Conservation (phyloP, 257 asterid genomes). For the Solanum okadae region DNA sequence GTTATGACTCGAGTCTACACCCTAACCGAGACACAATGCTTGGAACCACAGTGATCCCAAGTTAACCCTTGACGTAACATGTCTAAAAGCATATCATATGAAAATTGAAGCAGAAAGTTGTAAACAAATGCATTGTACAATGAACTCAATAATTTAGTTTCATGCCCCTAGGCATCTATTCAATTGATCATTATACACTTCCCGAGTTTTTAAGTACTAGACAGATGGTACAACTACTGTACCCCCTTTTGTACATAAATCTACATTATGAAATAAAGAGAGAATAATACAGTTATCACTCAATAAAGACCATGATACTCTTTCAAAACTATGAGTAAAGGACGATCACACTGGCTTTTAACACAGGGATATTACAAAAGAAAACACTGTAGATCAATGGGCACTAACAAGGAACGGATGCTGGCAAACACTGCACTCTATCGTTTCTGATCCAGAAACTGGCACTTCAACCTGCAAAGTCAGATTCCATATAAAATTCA, state of each 20-base stretch:
- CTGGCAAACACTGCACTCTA: constrained; percentile 60
- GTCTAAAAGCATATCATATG: too few relatives aligned
- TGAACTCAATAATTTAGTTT: neutral
- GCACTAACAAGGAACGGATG: constrained; percentile 53
- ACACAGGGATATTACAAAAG: neutral
- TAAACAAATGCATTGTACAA: neutral
- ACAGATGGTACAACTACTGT: neutral
- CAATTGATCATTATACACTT: neutral
- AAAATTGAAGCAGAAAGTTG: too few relatives aligned
- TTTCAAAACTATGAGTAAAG: neutral
- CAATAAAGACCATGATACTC: neutral
- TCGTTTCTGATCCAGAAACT: constrained; percentile 32
- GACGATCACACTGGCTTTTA: neutral
- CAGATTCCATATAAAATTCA: neutral
- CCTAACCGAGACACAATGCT: too few relatives aligned
- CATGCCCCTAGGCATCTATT: neutral
- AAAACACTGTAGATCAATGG: constrained; percentile 11
- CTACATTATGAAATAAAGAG: neutral
- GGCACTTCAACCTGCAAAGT: constrained; percentile 1
- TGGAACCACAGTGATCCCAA: too few relatives aligned
- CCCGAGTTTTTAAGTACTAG: neutral
- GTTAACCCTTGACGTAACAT: too few relatives aligned
- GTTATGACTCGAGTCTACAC: too few relatives aligned
- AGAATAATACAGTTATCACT: neutral
- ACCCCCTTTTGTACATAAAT: neutral